Percentiles rank a stretch among this genome's conserved stretches.
Evolutionary conservation across 83 land plant genomes (phyloP).

Genomic region (Picea mariana): DNA sequence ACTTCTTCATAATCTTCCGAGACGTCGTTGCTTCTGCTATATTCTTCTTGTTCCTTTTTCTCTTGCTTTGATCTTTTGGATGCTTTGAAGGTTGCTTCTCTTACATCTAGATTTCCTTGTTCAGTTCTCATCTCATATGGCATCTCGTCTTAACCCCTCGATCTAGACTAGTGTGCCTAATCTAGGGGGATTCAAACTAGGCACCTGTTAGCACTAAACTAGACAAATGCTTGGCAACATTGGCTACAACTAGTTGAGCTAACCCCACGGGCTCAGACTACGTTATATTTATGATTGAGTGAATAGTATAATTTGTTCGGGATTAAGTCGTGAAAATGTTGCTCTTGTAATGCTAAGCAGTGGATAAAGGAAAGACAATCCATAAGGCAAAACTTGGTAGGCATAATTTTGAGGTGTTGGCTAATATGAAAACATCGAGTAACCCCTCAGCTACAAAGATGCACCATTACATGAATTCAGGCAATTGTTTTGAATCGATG

Average conservation of each 20-base stretch:
- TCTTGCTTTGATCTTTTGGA: too few species aligned
- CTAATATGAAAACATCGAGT: constrained; percentile 25
- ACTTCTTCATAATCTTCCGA: too few species aligned
- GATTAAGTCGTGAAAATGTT: neutral
- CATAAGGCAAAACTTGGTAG: constrained; percentile 28
- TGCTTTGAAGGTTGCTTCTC: too few species aligned
- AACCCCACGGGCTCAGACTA: too few species aligned
- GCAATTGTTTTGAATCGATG: constrained; percentile 1
- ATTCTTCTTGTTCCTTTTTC: too few species aligned
- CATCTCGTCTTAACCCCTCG: too few species aligned
- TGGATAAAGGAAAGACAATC: constrained; percentile 30
- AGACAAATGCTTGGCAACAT: neutral
- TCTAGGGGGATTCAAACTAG: neutral
- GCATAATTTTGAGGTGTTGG: constrained; percentile 22
- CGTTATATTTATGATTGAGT: neutral
- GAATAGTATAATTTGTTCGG: neutral
- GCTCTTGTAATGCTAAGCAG: neutral
- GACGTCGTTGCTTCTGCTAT: too few species aligned
- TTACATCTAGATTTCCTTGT: too few species aligned
- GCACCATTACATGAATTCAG: constrained; percentile 20
- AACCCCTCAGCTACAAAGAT: constrained; percentile 26
- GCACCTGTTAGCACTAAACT: too few species aligned
- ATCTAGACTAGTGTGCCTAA: neutral
- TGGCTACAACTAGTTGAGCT: too few species aligned
- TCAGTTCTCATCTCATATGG: too few species aligned